Percentiles rank a stretch among this genome's conserved stretches.
Conservation (phyloP, 768 basidiomycete genomes). For the Paxillus rubicundulus region DNA sequence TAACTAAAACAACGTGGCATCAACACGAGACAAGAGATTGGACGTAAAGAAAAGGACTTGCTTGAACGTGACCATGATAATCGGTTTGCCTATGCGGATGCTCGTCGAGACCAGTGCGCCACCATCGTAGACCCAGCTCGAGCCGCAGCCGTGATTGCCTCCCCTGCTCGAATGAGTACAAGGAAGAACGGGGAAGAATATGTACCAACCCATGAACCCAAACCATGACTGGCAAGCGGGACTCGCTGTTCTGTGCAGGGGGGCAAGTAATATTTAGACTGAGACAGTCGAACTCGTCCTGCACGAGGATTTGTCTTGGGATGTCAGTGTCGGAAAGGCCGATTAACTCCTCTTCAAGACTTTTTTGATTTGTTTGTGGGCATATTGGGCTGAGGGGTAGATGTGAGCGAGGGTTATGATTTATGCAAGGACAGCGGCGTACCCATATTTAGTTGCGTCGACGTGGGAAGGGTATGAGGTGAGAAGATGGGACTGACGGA, state of each 20-base stretch:
- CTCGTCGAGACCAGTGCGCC: constrained; percentile 70
- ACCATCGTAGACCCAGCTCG: constrained; percentile 75
- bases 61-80: constrained; percentile 77
- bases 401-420: constrained; percentile 1
- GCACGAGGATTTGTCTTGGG: constrained; percentile 53
- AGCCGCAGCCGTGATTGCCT: constrained; percentile 69
- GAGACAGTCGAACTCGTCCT: constrained; percentile 77
- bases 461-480: constrained; percentile 55
- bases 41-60: constrained; percentile 37
- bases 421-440: constrained; percentile 20
- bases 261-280: constrained; percentile 82
- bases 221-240: constrained; percentile 72
- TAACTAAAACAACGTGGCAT: constrained; percentile 44
- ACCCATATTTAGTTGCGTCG: constrained; percentile 71
- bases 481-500: constrained; percentile 67
- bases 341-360: constrained; percentile 60
- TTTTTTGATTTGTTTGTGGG: constrained; percentile 54
- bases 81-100: constrained; percentile 56
- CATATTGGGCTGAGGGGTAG: constrained; percentile 60
- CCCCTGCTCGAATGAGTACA: constrained; percentile 46
- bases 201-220: constrained; percentile 79
- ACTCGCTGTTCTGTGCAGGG: constrained; percentile 48
- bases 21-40: constrained; percentile 5
- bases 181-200: constrained; percentile 6
- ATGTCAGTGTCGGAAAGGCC: constrained; percentile 52